Evolutionary conservation across 2,329 filamentous ascomycete genomes (phyloP).

Genomic region (Diaporthe vaccinii): DNA sequence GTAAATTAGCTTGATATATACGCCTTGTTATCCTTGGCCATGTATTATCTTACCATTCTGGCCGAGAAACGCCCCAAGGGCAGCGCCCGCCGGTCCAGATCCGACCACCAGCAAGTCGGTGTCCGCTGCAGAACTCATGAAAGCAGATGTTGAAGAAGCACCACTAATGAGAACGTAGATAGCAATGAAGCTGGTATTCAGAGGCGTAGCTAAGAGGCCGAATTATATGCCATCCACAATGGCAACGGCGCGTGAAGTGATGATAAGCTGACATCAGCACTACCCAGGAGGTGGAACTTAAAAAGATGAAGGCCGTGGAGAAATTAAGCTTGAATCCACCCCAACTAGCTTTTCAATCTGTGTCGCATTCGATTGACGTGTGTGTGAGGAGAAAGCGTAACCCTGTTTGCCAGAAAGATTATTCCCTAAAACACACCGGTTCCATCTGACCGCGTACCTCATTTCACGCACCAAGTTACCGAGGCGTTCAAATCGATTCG

Average conservation of each 20-base stretch:
- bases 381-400: not conserved
- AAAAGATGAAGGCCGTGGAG: not conserved
- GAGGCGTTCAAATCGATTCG: no score
- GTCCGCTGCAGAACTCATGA: not conserved
- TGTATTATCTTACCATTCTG: constrained; percentile 32
- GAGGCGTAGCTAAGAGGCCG: not conserved
- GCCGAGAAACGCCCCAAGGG: constrained; percentile 31
- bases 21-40: no score
- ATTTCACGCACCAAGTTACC: no score
- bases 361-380: not conserved
- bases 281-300: not conserved
- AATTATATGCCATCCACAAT: not conserved
- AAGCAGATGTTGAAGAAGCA: not conserved
- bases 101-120: constrained; percentile 42
- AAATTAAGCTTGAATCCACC: not conserved
- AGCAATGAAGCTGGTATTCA: not conserved
- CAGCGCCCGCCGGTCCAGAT: constrained; percentile 33
- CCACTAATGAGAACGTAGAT: not conserved
- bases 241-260: not conserved
- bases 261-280: constrained; percentile 26
- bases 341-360: not conserved
- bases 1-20: not conserved
- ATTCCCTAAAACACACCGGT: not conserved
- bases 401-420: not conserved
- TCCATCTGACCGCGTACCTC: no score